A percentile compares a stretch with the other conserved stretches of the same genome.
These are phyloP conservation scores for Ustilago hordei DNA, from an alignment of 1,284 basidiomycete species.

Conservation along the genomic window DNA sequence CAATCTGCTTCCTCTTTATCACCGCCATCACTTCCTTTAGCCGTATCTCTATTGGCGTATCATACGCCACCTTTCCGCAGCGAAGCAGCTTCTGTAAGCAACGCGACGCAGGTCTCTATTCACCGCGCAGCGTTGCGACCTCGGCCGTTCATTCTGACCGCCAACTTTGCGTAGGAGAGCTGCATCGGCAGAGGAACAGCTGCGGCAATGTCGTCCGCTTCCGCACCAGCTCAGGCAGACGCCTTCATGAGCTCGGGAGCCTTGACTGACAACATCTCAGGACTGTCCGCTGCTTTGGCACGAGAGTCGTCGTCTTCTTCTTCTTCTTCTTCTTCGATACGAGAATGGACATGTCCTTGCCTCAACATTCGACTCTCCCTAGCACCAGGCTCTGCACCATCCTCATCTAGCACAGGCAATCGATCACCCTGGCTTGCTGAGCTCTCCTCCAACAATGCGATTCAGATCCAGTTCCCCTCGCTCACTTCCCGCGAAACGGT, in stretches of 20 bases:
- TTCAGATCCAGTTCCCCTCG: slow-evolving; percentile 34
- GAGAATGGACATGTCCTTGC: slow-evolving; percentile 46
- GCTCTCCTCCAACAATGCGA: slow-evolving; percentile 40
- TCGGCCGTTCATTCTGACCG: background rate
- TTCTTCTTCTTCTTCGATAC: slow-evolving; percentile 10
- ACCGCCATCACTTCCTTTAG: background rate
- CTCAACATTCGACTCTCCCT: slow-evolving; percentile 46
- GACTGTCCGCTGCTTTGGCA: slow-evolving; percentile 25
- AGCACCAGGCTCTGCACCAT: slow-evolving; percentile 10
- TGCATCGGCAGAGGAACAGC: background rate
- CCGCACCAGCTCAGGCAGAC: slow-evolving; percentile 8
- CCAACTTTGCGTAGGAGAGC: background rate
- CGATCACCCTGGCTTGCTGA: slow-evolving; percentile 35
- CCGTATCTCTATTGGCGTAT: background rate
- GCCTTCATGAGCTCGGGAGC: slow-evolving; percentile 5
- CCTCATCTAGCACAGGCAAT: background rate
- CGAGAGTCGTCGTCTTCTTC: background rate
- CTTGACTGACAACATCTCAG: slow-evolving; percentile 10
- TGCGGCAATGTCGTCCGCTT: slow-evolving; percentile 20
- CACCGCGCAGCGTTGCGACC: background rate
- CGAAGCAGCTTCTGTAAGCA: background rate
- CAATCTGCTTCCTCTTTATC: background rate
- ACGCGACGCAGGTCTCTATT: background rate
- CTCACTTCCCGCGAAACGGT: slow-evolving; percentile 45
- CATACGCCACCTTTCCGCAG: background rate